These are phyloP conservation scores for Rhodotorula sp. DNA, from an alignment of 1,284 basidiomycete genomes.

Conservation along the genomic window DNA sequence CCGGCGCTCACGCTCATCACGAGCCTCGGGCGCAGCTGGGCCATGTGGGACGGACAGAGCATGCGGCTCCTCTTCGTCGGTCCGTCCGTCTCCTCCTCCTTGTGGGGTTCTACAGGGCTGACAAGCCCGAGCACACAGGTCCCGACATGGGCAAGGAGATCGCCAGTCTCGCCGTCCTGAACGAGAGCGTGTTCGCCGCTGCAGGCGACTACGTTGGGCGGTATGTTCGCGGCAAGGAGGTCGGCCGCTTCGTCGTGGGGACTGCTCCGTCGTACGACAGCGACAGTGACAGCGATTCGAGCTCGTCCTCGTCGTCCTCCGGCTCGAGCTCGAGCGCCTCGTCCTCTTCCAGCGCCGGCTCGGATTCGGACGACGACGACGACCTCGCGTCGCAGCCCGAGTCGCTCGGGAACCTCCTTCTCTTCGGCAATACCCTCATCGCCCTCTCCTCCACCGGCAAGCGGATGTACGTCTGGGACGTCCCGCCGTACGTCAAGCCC, in stretches of 20 bases:
- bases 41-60: constrained; percentile 92
- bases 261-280: neutral
- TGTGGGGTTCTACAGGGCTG: rapidly evolving
- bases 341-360: constrained; percentile 56
- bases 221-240: constrained; percentile 79
- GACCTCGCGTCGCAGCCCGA: constrained; percentile 1
- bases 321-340: neutral
- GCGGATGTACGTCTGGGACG: constrained; percentile 78
- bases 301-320: neutral
- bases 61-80: constrained; percentile 93
- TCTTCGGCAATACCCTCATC: constrained; percentile 79
- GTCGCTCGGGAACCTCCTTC: constrained; percentile 53
- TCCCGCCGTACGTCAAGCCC: constrained; percentile 34
- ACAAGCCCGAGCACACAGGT: constrained; percentile 57
- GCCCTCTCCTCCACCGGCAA: constrained; percentile 72
- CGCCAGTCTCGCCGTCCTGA: constrained; percentile 74
- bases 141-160: constrained; percentile 75
- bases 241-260: constrained; percentile 48
- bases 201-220: constrained; percentile 71
- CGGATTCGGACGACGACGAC: constrained; percentile 17
- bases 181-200: constrained; percentile 81
- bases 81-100: constrained; percentile 54
- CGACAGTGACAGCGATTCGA: neutral
- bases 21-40: constrained; percentile 88
- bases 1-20: constrained; percentile 64